Evolutionary conservation across 495 filamentous ascomycete species (phyloP).

Genomic region (Amphirosellinia nigrospora): DNA sequence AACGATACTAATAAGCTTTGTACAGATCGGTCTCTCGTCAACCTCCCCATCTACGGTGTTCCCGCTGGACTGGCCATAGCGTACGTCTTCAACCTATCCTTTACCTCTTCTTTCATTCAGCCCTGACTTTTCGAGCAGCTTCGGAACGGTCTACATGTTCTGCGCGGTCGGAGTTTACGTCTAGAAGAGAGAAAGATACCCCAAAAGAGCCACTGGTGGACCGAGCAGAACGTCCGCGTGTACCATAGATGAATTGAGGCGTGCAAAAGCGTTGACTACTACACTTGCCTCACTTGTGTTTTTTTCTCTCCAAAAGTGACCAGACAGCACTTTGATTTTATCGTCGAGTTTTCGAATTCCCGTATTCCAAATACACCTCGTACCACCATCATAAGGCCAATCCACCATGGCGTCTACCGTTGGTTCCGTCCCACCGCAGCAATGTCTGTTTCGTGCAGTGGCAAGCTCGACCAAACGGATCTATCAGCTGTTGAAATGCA

Average conservation of each 20-base stretch:
- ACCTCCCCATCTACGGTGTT: constrained; percentile 77
- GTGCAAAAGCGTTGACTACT: constrained; percentile 22
- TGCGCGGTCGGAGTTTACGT: constrained; percentile 99
- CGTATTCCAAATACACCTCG: background rate
- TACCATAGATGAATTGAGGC: constrained; percentile 50
- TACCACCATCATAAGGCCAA: background rate
- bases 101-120: background rate
- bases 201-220: constrained; percentile 38
- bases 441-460: constrained; percentile 78
- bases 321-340: background rate
- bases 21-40: constrained; percentile 83
- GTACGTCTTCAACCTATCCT: constrained; percentile 58
- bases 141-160: constrained; percentile 97
- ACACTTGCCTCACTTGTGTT: constrained; percentile 19
- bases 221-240: constrained; percentile 40
- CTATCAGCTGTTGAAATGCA: constrained; percentile 86
- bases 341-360: background rate
- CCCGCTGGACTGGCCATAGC: constrained; percentile 89
- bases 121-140: constrained; percentile 59
- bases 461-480: constrained; percentile 87
- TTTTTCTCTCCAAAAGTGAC: constrained; percentile 17
- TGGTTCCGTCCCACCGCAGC: constrained; percentile 26
- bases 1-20: constrained; percentile 17
- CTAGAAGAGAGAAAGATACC: constrained; percentile 59
- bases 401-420: constrained; percentile 18